Percentiles rank a stretch among this genome's conserved stretches.
Conservation (phyloP, 2,329 filamentous ascomycete species). For the Aureobasidium sp. region DNA sequence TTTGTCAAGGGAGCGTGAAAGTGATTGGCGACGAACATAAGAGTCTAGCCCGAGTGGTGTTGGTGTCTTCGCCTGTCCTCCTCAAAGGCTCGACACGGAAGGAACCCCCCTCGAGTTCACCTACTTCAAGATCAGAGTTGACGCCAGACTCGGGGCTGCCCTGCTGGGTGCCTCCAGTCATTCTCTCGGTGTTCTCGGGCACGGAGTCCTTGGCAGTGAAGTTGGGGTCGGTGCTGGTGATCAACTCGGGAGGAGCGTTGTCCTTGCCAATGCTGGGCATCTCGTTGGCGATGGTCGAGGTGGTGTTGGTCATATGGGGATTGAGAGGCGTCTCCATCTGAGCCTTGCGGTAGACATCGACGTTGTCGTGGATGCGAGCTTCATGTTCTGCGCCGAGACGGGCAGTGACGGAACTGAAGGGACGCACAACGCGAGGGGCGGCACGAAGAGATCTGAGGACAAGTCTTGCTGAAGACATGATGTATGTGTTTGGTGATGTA, state of each 20-base stretch:
- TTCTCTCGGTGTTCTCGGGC: slow-evolving; percentile 55
- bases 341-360: slow-evolving; percentile 45
- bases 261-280: slow-evolving; percentile 53
- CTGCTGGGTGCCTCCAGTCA: slow-evolving; percentile 56
- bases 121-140: slow-evolving; percentile 65
- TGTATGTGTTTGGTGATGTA: neutral
- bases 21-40: slow-evolving; percentile 46
- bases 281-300: slow-evolving; percentile 54
- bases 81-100: slow-evolving; percentile 89
- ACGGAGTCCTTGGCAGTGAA: slow-evolving; percentile 52
- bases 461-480: slow-evolving; percentile 41
- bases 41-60: slow-evolving; percentile 82
- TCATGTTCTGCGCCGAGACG: slow-evolving; percentile 30
- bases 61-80: slow-evolving; percentile 70
- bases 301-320: slow-evolving; percentile 56
- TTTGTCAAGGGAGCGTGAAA: slow-evolving; percentile 4
- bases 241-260: slow-evolving; percentile 51
- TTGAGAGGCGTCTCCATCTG: slow-evolving; percentile 52
- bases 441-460: slow-evolving; percentile 39
- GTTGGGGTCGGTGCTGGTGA: slow-evolving; percentile 47
- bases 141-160: slow-evolving; percentile 37
- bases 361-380: slow-evolving; percentile 44
- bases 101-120: slow-evolving; percentile 76
- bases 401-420: slow-evolving; percentile 32
- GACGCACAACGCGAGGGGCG: slow-evolving; percentile 27